These are phyloP conservation scores for Zygosaccharomyces pseudorouxii DNA, from an alignment of 805 yeast species.

Conservation along the genomic window DNA sequence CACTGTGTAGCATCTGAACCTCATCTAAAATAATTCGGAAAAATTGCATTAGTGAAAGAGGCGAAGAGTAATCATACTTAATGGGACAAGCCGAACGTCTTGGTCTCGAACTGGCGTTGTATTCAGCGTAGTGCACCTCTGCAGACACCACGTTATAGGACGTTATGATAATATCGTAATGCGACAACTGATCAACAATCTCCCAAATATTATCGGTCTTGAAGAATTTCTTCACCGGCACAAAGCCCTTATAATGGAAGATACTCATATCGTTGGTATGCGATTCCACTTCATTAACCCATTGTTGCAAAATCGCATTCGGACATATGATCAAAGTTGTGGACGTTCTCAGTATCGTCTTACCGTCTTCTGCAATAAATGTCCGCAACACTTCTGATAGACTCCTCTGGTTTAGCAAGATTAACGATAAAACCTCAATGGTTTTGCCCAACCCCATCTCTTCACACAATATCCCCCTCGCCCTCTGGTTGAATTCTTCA, in stretches of 20 bases:
- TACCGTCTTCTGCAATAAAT: slow-evolving; percentile 20
- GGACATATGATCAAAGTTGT: slow-evolving; percentile 86
- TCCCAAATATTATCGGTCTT: slow-evolving; percentile 19
- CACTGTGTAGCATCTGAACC: slow-evolving; percentile 81
- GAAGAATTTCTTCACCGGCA: slow-evolving; percentile 32
- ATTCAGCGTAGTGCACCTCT: slow-evolving; percentile 77
- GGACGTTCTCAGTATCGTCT: slow-evolving; percentile 42
- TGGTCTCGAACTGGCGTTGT: slow-evolving; percentile 46
- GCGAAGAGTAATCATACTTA: slow-evolving; percentile 64
- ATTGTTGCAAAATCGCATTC: slow-evolving; percentile 73
- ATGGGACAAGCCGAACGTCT: slow-evolving; percentile 28
- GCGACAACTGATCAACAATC: slow-evolving; percentile 50
- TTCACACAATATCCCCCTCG: slow-evolving; percentile 71
- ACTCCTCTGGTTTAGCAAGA: slow-evolving; percentile 54
- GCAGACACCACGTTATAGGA: slow-evolving; percentile 66
- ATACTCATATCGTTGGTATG: slow-evolving; percentile 47
- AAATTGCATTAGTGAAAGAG: slow-evolving; percentile 74
- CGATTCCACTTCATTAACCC: slow-evolving; percentile 66
- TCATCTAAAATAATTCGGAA: slow-evolving; percentile 91
- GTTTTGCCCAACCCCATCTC: slow-evolving; percentile 99
- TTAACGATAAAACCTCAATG: slow-evolving; percentile 69
- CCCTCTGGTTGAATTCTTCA: slow-evolving; percentile 11
- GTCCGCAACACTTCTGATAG: background rate
- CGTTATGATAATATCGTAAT: slow-evolving; percentile 74
- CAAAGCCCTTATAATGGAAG: slow-evolving; percentile 58